These are phyloP conservation scores for Ophiostoma piceae DNA, from an alignment of 2,329 filamentous ascomycete genomes.

Conservation along the genomic window DNA sequence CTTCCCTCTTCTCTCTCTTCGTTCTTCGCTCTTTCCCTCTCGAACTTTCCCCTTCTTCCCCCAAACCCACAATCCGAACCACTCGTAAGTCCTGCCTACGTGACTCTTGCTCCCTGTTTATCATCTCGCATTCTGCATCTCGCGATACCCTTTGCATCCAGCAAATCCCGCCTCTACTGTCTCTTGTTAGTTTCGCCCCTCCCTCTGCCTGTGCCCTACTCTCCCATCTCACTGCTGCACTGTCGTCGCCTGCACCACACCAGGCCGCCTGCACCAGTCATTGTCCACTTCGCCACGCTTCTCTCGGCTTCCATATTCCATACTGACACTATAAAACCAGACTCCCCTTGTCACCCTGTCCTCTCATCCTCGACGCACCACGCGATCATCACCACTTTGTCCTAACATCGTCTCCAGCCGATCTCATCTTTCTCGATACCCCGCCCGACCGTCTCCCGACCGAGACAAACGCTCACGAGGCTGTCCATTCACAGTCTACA, in stretches of 20 bases:
- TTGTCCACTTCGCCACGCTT: constrained; percentile 23
- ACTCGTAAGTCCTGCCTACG: constrained; percentile 14
- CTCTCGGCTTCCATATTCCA: constrained; percentile 24
- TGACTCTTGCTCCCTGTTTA: constrained; percentile 8
- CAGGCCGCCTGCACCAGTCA: constrained; percentile 12
- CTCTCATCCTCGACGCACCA: neutral
- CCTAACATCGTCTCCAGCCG: constrained; percentile 6
- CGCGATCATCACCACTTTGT: constrained; percentile 7
- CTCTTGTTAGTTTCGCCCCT: neutral
- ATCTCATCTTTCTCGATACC: neutral
- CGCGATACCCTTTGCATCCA: constrained; percentile 13
- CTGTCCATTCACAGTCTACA: constrained; percentile 1
- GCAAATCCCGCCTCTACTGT: neutral
- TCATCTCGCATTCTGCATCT: constrained; percentile 1
- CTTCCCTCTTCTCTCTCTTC: constrained; percentile 13
- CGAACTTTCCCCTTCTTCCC: constrained; percentile 9
- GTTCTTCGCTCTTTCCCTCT: constrained; percentile 17
- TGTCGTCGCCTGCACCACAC: neutral
- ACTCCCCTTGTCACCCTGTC: neutral
- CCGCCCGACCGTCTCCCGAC: constrained; percentile 15
- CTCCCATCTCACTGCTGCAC: neutral
- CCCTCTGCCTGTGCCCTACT: neutral
- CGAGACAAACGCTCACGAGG: constrained; percentile 16
- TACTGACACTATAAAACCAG: constrained; percentile 21
- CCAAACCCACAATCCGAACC: constrained; percentile 18